These are phyloP conservation scores for Triglochin maritima DNA, from an alignment of 106 monocot genomes.

Conservation along the genomic window DNA sequence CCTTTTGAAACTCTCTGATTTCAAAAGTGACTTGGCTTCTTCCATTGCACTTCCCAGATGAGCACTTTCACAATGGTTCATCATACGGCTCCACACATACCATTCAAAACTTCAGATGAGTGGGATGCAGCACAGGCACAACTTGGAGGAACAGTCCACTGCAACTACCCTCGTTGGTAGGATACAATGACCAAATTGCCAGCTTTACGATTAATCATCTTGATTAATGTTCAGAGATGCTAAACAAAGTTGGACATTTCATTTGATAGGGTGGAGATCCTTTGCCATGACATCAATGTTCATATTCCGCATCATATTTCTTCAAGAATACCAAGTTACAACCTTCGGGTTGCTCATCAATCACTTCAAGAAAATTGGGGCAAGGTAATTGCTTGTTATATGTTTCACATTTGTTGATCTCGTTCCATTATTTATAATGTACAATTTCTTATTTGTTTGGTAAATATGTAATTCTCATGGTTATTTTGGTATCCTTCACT, in stretches of 20 bases:
- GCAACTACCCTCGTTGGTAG: slow-evolving; percentile 83
- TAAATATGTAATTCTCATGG: not conserved
- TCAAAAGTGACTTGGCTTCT: not conserved
- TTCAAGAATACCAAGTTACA: slow-evolving; percentile 88
- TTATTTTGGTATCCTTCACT: not conserved
- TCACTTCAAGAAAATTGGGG: slow-evolving; percentile 90
- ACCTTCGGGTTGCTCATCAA: slow-evolving; percentile 61
- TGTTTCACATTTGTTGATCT: not conserved
- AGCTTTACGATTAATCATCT: not conserved
- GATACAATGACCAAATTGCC: not conserved
- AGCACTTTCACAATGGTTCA: slow-evolving; percentile 98
- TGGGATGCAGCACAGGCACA: slow-evolving; percentile 94
- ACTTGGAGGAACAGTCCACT: slow-evolving; percentile 81
- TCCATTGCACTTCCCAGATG: slow-evolving; percentile 41
- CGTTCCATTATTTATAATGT: not conserved
- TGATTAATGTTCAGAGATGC: too few species aligned
- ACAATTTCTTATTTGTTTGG: not conserved
- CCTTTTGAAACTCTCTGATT: not conserved
- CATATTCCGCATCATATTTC: slow-evolving; percentile 95
- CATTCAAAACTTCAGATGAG: slow-evolving; percentile 73
- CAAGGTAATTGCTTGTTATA: slow-evolving; percentile 34
- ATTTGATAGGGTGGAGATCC: slow-evolving; percentile 74
- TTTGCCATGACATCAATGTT: slow-evolving; percentile 93
- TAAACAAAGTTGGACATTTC: too few species aligned
- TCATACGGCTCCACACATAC: slow-evolving; percentile 97